Conservation (phyloP, 257 asterid species). For the Penstemon davidsonii region DNA sequence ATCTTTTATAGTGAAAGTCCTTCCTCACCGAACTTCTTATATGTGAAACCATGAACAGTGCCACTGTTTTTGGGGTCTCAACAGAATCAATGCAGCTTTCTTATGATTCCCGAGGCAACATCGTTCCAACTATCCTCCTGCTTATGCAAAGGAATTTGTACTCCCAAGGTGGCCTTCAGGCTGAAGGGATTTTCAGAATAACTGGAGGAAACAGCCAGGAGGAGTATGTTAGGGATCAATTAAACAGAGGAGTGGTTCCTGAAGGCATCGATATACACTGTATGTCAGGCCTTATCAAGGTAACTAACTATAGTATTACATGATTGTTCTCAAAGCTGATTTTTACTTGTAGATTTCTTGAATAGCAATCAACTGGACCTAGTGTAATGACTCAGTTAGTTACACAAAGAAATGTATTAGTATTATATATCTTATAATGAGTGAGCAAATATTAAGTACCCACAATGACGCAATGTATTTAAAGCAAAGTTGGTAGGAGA, state of each 20-base stretch:
- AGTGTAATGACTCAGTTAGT: neutral
- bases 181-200: constrained; percentile 96
- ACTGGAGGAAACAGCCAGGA: constrained; percentile 95
- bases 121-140: constrained; percentile 86
- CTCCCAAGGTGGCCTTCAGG: constrained; percentile 90
- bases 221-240: constrained; percentile 86
- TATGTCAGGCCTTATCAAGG: constrained; percentile 95
- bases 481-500: neutral
- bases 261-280: constrained; percentile 94
- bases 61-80: constrained; percentile 98
- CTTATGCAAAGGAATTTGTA: constrained; percentile 85
- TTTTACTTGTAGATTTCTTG: neutral
- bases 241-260: constrained; percentile 83
- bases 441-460: no score
- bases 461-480: neutral
- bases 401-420: no score
- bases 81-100: constrained; percentile 98
- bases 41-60: constrained; percentile 46
- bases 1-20: no score
- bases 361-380: neutral
- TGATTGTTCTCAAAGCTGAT: neutral
- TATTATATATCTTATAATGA: no score
- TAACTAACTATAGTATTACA: constrained; percentile 21
- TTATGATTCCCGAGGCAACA: constrained; percentile 83
- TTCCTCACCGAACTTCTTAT: no score